Evolutionary conservation across 805 yeast genomes (phyloP).

Genomic region (Candida ponderosae): DNA sequence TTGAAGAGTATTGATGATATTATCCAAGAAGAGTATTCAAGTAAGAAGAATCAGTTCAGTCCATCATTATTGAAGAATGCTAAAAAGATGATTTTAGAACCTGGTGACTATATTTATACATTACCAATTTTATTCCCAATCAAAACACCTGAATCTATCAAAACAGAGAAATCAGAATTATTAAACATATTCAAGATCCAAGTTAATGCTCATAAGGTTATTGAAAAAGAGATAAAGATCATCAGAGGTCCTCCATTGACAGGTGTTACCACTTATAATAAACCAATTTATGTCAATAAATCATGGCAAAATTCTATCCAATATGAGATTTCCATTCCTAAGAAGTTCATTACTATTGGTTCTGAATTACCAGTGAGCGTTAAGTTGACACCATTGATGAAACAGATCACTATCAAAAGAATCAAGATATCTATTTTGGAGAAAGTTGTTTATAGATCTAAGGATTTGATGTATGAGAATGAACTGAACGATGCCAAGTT

Average conservation of each 20-base stretch:
- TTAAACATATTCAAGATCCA: constrained; percentile 13
- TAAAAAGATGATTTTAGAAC: constrained; percentile 18
- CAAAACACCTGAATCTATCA: constrained; percentile 53
- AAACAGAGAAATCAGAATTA: constrained; percentile 38
- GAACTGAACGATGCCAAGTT: constrained; percentile 34
- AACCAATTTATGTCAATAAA: constrained; percentile 69
- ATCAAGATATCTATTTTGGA: constrained; percentile 61
- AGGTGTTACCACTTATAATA: constrained; percentile 39
- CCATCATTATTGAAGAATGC: constrained; percentile 11
- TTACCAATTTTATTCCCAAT: constrained; percentile 57
- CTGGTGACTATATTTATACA: constrained; percentile 66
- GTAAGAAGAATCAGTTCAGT: constrained; percentile 3
- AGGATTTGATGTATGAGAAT: constrained; percentile 41
- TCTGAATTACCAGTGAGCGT: constrained; percentile 52
- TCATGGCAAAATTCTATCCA: constrained; percentile 67
- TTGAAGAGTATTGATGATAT: not conserved
- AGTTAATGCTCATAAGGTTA: constrained; percentile 33
- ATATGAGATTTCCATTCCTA: constrained; percentile 66
- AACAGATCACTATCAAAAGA: constrained; percentile 54
- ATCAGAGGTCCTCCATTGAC: constrained; percentile 33
- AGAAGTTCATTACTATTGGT: constrained; percentile 59
- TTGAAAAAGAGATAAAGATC: constrained; percentile 25
- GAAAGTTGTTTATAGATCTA: constrained; percentile 54
- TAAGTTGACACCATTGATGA: constrained; percentile 58
- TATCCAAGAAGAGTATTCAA: not conserved